Conservation (phyloP, 768 basidiomycete genomes). For the Boletus tomentosulus region DNA sequence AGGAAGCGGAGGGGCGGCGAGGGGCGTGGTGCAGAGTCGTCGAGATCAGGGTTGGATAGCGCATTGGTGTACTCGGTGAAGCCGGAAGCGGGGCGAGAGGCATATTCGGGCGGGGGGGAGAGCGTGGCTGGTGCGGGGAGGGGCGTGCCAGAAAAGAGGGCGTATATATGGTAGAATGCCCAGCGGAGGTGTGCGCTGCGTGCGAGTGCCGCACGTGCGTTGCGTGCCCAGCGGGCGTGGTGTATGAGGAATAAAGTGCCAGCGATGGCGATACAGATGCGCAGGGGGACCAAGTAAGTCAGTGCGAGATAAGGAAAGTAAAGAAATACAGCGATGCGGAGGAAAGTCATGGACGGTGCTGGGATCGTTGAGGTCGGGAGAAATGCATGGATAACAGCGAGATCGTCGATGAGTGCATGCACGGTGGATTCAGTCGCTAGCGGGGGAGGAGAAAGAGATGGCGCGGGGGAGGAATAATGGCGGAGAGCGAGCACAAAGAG, state of each 20-base stretch:
- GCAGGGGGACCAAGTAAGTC: slow-evolving; percentile 58
- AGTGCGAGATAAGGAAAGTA: slow-evolving; percentile 66
- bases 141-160: slow-evolving; percentile 52
- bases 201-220: slow-evolving; percentile 52
- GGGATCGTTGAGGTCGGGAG: slow-evolving; percentile 40
- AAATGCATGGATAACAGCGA: slow-evolving; percentile 60
- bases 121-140: slow-evolving; percentile 38
- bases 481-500: slow-evolving; percentile 37
- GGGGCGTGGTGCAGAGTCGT: slow-evolving; percentile 17
- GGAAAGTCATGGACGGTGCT: slow-evolving; percentile 32
- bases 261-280: slow-evolving; percentile 52
- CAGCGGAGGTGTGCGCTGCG: slow-evolving; percentile 68
- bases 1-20: slow-evolving; percentile 58
- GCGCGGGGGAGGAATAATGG: slow-evolving; percentile 23
- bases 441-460: slow-evolving; percentile 15
- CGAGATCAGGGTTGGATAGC: slow-evolving; percentile 4
- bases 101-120: slow-evolving; percentile 30
- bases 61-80: slow-evolving; percentile 17
- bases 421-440: slow-evolving; percentile 54
- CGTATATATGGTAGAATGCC: slow-evolving; percentile 48
- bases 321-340: slow-evolving; percentile 54
- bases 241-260: slow-evolving; percentile 59
- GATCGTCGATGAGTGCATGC: slow-evolving; percentile 54
- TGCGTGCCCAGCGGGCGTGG: slow-evolving; percentile 63
- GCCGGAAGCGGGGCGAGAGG: slow-evolving; percentile 23